Evolutionary conservation across 2,329 filamentous ascomycete genomes (phyloP), one percentile per base, ranked within the genome.

Genomic region (Rugonectria rugulosa): DNA sequence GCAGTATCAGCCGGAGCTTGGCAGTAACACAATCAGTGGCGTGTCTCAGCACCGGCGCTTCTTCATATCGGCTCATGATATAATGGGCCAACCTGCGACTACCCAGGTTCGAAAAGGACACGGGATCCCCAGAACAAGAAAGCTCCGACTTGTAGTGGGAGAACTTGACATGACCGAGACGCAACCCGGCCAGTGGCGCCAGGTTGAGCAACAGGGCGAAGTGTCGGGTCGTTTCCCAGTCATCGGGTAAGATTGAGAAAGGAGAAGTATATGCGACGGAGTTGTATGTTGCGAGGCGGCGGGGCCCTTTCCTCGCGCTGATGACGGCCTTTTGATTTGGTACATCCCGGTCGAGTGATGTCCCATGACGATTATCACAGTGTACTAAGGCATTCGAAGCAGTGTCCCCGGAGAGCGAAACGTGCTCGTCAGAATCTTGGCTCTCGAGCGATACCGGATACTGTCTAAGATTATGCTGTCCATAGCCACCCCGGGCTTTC

Each of bases 401-500:
- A 14, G 12, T 45, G 19, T 37, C 24, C 7, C 8, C 12, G 4
- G 12, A 17, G 2, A 15, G 12, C 14, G 26, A 15, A 14, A 27
- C 24, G 26, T 21, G 23, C 12, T 21, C 24, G 4, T 45, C 40
- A 11, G 20, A 14, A 4, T 20, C 15, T 6, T 7, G 15, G 15
- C 5, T 15, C 9, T 40, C 31, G 12, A 36, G 9, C 12, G 49
- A 38, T 19, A 36, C n/a, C 6, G 54, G 54, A 12, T 41, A 53
- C 37, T 57, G 54, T 21, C 44, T 32, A 12, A 53, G 54, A 27
- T 57, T 57, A 17, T 43, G 23, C 20, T 57, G 48, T 5, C 54
- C 54, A 8, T 53, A 57, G 17, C 43, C 32, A 6, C 54, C 48
- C 11, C 34, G 50, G 11, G 6, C 36, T 53, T 15, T 57, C 17